Evolutionary conservation across 805 yeast genomes (phyloP).

Genomic region (Candida palmyrensis): DNA sequence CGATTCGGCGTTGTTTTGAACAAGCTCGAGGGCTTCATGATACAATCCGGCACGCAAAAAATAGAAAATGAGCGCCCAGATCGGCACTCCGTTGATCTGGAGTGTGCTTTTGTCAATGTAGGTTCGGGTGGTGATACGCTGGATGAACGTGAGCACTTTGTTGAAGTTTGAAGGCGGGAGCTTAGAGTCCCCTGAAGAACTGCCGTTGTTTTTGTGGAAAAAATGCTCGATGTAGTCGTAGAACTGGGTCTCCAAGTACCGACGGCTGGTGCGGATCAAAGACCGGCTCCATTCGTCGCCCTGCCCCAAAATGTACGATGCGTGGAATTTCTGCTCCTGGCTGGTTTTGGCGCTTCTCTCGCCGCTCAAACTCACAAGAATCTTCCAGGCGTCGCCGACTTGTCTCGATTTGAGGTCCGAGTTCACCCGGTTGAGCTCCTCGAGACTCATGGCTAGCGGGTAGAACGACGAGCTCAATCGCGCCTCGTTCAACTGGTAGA

Average conservation of each 20-base stretch:
- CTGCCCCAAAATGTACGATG: conserved; percentile 5
- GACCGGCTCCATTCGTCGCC: conserved; percentile 33
- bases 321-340: conserved; percentile 30
- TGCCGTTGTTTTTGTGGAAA: conserved; percentile 50
- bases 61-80: conserved; percentile 92
- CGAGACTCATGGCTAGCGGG: conserved; percentile 56
- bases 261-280: conserved; percentile 51
- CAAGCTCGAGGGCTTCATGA: conserved; percentile 71
- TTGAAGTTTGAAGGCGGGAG: conserved; percentile 62
- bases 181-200: no score
- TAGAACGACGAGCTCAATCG: conserved; percentile 50
- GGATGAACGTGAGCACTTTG: conserved; percentile 59
- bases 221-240: conserved; percentile 65
- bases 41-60: conserved; percentile 78
- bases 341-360: conserved; percentile 27
- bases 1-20: conserved; percentile 56
- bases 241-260: conserved; percentile 72
- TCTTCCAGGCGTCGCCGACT: conserved; percentile 68
- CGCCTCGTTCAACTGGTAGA: conserved; percentile 65
- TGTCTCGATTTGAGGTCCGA: conserved; percentile 65
- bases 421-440: conserved; percentile 52
- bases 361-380: conserved; percentile 46
- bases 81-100: conserved; percentile 72
- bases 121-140: conserved; percentile 30
- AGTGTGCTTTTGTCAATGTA: conserved; percentile 24